Conservation (phyloP, 805 yeast genomes). For the Yamadazyma takamatsuzukensis region DNA sequence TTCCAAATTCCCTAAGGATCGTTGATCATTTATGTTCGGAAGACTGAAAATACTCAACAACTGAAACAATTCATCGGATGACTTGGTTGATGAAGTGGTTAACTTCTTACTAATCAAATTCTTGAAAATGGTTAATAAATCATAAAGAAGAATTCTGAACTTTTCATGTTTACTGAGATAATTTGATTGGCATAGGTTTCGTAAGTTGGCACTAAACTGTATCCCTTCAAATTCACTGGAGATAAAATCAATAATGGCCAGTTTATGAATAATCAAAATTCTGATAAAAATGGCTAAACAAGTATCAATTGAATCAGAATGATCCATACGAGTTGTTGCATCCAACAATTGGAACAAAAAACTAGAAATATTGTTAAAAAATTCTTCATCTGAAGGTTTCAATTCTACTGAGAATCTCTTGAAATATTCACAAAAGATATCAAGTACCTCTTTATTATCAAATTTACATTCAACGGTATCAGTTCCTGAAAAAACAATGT, state of each 20-base stretch:
- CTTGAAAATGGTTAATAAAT: constrained; percentile 54
- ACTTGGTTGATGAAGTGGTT: too few species aligned
- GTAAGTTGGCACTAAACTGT: constrained; percentile 45
- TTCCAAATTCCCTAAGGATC: too few species aligned
- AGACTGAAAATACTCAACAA: background rate
- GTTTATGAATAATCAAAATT: constrained; percentile 56
- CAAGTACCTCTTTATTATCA: constrained; percentile 24
- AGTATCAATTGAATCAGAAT: constrained; percentile 5
- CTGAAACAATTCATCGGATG: background rate
- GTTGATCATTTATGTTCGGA: background rate
- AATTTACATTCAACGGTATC: constrained; percentile 3
- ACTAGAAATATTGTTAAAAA: constrained; percentile 20
- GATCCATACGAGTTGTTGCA: constrained; percentile 2
- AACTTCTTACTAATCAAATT: constrained; percentile 18
- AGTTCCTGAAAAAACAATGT: constrained; percentile 3
- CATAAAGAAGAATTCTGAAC: constrained; percentile 55
- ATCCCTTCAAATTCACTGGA: constrained; percentile 38
- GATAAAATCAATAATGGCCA: constrained; percentile 45
- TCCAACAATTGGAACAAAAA: constrained; percentile 20
- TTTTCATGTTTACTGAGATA: constrained; percentile 42
- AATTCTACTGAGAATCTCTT: constrained; percentile 46
- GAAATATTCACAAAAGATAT: constrained; percentile 41
- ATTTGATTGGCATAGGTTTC: constrained; percentile 41
- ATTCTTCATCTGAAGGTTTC: too few species aligned
- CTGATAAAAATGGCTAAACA: constrained; percentile 49